Base-by-base conservation (phyloP, 2,329 filamentous ascomycete species). In the Pseudogymnoascus sp. region DNA sequence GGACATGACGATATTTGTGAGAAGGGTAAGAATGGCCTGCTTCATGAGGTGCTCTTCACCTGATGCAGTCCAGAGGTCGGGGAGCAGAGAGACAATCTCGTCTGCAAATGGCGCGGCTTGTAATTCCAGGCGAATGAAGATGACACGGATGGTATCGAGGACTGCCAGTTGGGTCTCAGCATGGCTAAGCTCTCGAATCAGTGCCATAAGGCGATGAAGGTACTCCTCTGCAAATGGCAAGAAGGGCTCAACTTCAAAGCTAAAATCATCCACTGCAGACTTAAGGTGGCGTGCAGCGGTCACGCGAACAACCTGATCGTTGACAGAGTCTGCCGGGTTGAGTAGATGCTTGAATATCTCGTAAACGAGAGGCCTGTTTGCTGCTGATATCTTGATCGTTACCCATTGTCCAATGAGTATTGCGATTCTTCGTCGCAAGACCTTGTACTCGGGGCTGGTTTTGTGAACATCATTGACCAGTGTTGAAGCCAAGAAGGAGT, bases 391-490 rank as follows among this genome's bases (percentile, higher is more conserved):
- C 70, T 90, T 89, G 67, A 97, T 84, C 0, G 90, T 83, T 1
- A 95, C 87, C 93, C 95, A 97, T 72, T 96, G 87, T 23, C 90
- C 91, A 23, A 97, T 82, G 42, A 97, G 78, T 63, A 99, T 96
- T 1, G 92, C 90, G 63, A 96, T 92, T 60, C 95, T 86, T 64
- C 95, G 87, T 21, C 95, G 87, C 9, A 99, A 81, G 19, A 99
- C 85, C 72, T 93, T 93, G 76, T 89, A 93, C 38, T 84, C 74
- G 0, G 78, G 78, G 0, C 80, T 81, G 53, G 78, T 77, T 61
- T 80, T 77, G 71, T 96, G 92, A 0, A 90, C 87, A 73, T 99
- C 95, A 3, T 83, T 80, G 4, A 90, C 85, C 33, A 99, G 79
- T 0, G 89, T 92, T 4, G 86, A 85, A 15, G 84, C 80, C 42